Evolutionary conservation across 768 basidiomycete genomes (phyloP).

Genomic region (Crepidotus variabilis): DNA sequence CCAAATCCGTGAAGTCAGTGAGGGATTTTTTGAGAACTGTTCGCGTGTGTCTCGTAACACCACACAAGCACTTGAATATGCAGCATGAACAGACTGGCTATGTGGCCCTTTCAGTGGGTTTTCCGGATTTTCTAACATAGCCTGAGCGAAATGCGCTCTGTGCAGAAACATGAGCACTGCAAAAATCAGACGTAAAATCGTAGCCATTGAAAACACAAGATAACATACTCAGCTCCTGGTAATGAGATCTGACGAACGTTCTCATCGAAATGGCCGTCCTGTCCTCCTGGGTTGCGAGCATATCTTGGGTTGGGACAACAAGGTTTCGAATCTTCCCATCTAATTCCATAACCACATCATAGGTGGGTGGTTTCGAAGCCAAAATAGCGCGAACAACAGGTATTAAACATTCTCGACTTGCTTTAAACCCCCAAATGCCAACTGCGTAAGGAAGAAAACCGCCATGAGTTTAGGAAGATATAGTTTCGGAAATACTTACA

Average conservation of each 20-base stretch:
- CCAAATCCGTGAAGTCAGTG: constrained; percentile 50
- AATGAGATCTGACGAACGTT: constrained; percentile 36
- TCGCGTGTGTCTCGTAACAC: constrained; percentile 38
- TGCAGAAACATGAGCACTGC: constrained; percentile 54
- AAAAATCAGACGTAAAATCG: background rate
- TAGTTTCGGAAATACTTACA: constrained; percentile 28
- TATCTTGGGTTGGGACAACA: constrained; percentile 21
- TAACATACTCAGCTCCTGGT: constrained; percentile 41
- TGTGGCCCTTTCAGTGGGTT: constrained; percentile 47
- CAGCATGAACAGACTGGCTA: constrained; percentile 45
- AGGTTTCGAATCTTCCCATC: constrained; percentile 45
- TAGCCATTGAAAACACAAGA: background rate
- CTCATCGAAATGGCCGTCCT: constrained; percentile 38
- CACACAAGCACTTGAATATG: constrained; percentile 47
- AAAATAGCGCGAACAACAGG: constrained; percentile 39
- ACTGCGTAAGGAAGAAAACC: constrained; percentile 24
- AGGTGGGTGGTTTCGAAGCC: constrained; percentile 38
- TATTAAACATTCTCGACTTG: constrained; percentile 35
- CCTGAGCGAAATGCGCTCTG: constrained; percentile 55
- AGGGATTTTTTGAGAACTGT: constrained; percentile 40
- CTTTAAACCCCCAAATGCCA: constrained; percentile 44
- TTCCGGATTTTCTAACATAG: constrained; percentile 41
- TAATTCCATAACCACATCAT: constrained; percentile 43
- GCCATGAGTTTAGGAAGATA: background rate
- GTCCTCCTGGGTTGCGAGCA: constrained; percentile 17